Conservation (phyloP, 2,329 filamentous ascomycete species). For the Myriangium duriaei region DNA sequence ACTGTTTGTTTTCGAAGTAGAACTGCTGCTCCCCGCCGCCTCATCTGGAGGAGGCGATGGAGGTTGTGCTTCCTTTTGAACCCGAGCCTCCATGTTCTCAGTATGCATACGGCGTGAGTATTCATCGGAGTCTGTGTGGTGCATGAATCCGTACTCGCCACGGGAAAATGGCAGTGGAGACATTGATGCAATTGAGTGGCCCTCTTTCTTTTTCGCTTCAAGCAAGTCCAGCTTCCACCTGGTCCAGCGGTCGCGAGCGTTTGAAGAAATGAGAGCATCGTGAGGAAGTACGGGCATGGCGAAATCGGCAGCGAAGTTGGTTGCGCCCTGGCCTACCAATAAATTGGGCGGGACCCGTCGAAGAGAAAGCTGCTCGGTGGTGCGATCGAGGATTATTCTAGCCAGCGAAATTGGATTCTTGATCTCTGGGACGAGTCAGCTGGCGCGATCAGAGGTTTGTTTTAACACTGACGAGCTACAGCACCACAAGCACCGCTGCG, state of each 20-base stretch:
- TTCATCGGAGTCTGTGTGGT: conserved; percentile 18
- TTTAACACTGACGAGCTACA: conserved; percentile 57
- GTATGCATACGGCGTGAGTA: conserved; percentile 27
- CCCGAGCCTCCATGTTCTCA: conserved; percentile 19
- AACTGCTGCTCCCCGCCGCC: conserved; percentile 3
- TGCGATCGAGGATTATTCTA: conserved; percentile 66
- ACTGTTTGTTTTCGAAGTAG: conserved; percentile 2
- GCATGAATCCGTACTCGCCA: background rate
- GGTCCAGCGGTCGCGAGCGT: conserved; percentile 63
- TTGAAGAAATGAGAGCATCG: conserved; percentile 66
- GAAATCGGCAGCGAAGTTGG: conserved; percentile 70
- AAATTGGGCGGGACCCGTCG: conserved; percentile 86
- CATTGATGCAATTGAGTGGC: conserved; percentile 17
- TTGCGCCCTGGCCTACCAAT: conserved; percentile 74
- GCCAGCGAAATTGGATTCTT: conserved; percentile 87
- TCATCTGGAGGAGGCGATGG: conserved; percentile 19
- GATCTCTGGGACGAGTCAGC: conserved; percentile 48
- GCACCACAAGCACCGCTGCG: conserved; percentile 89
- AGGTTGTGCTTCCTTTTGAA: conserved; percentile 24
- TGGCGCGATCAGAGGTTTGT: background rate
- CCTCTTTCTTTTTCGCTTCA: conserved; percentile 41
- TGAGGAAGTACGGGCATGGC: conserved; percentile 62
- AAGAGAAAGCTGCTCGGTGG: conserved; percentile 64
- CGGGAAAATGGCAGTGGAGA: conserved; percentile 5
- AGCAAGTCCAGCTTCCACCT: conserved; percentile 64